These are phyloP conservation scores for Myriosclerotinia duriaeana DNA, from an alignment of 2,329 filamentous ascomycete genomes.

Conservation along the genomic window DNA sequence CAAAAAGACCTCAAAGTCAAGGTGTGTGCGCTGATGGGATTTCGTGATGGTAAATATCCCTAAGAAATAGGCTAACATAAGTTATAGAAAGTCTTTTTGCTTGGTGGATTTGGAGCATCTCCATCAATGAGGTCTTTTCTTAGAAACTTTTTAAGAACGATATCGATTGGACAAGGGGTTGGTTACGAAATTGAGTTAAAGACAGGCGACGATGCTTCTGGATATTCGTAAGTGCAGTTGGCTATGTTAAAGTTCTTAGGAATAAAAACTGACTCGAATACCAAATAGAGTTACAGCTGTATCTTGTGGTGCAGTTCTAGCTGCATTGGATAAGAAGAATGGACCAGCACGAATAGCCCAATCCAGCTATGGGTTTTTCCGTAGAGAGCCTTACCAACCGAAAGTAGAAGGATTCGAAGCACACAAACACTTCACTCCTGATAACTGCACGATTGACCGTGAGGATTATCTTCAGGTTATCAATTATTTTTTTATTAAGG, in stretches of 20 bases:
- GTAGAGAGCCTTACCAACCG: slow-evolving; percentile 18
- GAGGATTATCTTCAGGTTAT: slow-evolving; percentile 26
- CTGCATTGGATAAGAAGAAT: slow-evolving; percentile 27
- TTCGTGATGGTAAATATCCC: neutral
- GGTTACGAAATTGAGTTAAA: slow-evolving; percentile 4
- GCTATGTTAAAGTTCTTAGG: neutral
- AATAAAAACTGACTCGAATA: neutral
- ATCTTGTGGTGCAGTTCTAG: slow-evolving; percentile 28
- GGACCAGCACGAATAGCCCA: slow-evolving; percentile 24
- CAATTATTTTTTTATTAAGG: slow-evolving; percentile 29
- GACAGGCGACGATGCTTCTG: neutral
- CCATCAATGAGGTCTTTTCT: slow-evolving; percentile 26
- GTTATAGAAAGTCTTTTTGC: slow-evolving; percentile 31
- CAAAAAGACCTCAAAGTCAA: slow-evolving; percentile 22
- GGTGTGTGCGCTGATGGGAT: neutral
- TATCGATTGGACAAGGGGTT: neutral
- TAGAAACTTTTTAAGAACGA: slow-evolving; percentile 20
- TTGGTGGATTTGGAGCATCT: slow-evolving; percentile 33
- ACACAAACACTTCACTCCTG: slow-evolving; percentile 12
- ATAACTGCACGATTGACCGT: slow-evolving; percentile 24
- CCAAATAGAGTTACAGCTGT: slow-evolving; percentile 27
- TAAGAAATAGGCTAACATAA: neutral
- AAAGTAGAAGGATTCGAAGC: slow-evolving; percentile 7
- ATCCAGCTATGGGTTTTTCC: slow-evolving; percentile 29
- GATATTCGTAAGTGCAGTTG: neutral